phyloP scores from a whole-genome alignment of 345 rosid species.

The Gossypium bickii region DNA sequence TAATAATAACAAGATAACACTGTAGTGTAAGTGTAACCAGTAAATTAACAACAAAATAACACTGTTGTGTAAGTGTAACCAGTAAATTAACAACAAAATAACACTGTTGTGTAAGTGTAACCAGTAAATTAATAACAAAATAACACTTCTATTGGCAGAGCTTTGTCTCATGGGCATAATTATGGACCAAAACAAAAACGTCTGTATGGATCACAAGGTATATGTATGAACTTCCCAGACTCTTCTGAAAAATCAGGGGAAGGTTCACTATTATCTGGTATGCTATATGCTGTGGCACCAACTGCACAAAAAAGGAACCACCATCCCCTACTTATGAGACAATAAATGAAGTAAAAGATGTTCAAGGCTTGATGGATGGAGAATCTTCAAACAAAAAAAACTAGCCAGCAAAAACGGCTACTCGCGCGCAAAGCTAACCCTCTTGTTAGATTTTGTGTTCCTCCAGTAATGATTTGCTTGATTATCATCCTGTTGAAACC shows the following conservation, averaged over 20 bases:
- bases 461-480: conserved; percentile 28
- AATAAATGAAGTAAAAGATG: not conserved
- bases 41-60: not conserved
- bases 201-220: not conserved
- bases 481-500: conserved; percentile 33
- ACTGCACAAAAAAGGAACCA: not conserved
- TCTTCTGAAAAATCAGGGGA: not conserved
- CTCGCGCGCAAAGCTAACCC: conserved; percentile 37
- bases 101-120: not conserved
- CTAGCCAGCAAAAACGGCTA: conserved; percentile 1
- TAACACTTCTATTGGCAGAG: not conserved
- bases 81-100: not conserved
- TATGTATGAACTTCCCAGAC: not conserved
- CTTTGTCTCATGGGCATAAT: not conserved
- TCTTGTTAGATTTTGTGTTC: conserved; percentile 31
- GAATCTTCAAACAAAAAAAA: not conserved
- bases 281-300: not conserved
- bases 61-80: not conserved
- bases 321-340: not conserved
- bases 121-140: not conserved
- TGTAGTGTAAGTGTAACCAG: not conserved
- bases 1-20: not conserved
- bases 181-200: not conserved
- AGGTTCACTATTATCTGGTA: not conserved
- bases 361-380: too few relatives aligned